Base-by-base conservation (phyloP, 345 rosid species). In the Psidium guajava region DNA sequence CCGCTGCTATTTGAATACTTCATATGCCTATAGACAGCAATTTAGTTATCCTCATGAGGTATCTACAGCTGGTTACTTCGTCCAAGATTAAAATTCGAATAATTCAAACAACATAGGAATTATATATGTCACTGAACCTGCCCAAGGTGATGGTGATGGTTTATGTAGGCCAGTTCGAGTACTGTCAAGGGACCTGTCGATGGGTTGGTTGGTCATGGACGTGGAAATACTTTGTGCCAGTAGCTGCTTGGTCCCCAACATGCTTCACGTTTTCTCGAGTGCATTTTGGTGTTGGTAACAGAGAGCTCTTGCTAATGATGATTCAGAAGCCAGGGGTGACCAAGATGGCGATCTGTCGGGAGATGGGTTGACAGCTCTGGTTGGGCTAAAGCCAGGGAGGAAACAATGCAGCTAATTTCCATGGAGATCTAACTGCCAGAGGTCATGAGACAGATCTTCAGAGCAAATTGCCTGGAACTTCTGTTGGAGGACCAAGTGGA, bases 201-300 rank as follows among this genome's bases (percentile, higher is more conserved):
- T 91, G 99, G 99, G 83, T 98, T 97, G 90, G 99, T 98, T 2
- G 98, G 97, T 86, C 94, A 95, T 88, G 98, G 98, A 86, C 94
- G 96, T 49, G 98, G 96, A 89, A 89, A 93, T 87, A 88, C 96
- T 84, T 91, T 88, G 94, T 94, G 82, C 96, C 98, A 54, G 90
- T 96, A 50, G 89, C 94, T 87, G 93, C 93, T 64, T 93, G 98
- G 96, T 92, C 98, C 44, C 96, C 99, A 84, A 94, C 99, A 50
- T 95, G 97, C 40, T 94, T 93, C 86, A 96, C 95, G 86, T 97
- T 95, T 88, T 97, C 99, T 20, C 98, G 99, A 54, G 95, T 93
- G 73, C 99, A 98, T 84, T 92, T 94, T 87, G 92, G 92, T 83
- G 84, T 92, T 57, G 95, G 94, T 81, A 95, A 88, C 89, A 91